phyloP scores from a whole-genome alignment of 2,329 filamentous ascomycete species.

The Penicillium hordei region DNA sequence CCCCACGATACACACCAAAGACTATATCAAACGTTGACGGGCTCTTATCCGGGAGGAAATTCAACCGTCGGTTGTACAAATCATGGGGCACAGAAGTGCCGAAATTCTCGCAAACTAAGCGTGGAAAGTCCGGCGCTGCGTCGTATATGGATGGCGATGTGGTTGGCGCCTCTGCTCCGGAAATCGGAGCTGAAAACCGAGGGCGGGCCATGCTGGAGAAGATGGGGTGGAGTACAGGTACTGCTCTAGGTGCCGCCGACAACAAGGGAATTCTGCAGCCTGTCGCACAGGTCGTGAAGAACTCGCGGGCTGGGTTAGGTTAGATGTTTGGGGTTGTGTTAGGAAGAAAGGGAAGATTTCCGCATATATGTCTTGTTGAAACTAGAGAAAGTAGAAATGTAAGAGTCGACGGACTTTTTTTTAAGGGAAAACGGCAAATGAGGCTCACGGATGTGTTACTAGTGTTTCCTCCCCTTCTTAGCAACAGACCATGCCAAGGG shows the following conservation, averaged over 20 bases:
- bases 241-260: conserved; percentile 73
- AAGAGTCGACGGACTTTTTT: neutral
- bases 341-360: neutral
- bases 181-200: conserved; percentile 77
- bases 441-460: neutral
- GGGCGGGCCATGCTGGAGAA: conserved; percentile 88
- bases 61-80: conserved; percentile 29
- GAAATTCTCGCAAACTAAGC: conserved; percentile 27
- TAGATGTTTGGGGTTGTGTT: conserved; percentile 30
- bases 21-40: conserved; percentile 50
- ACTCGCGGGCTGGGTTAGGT: conserved; percentile 77
- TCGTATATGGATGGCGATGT: conserved; percentile 80
- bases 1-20: conserved; percentile 59
- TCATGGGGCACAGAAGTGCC: conserved; percentile 24
- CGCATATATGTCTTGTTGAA: neutral
- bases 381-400: neutral
- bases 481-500: conserved; percentile 23
- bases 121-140: conserved; percentile 45
- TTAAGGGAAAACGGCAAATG: neutral
- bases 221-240: conserved; percentile 94
- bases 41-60: conserved; percentile 36
- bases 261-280: conserved; percentile 89
- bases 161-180: conserved; percentile 80
- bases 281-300: conserved; percentile 83
- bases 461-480: conserved; percentile 4